phyloP scores from a whole-genome alignment of 352 stramenopile genomes.

The Plasmopara viticola region DNA sequence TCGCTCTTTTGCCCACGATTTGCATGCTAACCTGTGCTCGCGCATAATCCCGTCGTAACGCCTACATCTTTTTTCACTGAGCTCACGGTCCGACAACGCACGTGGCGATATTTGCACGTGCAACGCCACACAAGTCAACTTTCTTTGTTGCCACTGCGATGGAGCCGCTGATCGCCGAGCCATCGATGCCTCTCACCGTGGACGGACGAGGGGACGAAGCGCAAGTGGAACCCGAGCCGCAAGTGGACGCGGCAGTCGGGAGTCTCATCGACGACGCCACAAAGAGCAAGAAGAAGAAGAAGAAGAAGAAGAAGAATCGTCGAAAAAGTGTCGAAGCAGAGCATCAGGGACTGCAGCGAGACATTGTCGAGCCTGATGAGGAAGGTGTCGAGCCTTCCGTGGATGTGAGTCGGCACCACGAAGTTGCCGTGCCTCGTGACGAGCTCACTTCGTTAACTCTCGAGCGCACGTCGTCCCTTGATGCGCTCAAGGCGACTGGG shows the following conservation, averaged over 20 bases:
- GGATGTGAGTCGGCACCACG: background rate
- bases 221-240: slow-evolving; percentile 18
- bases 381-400: slow-evolving; percentile 1
- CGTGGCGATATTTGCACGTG: background rate
- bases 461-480: slow-evolving; percentile 16
- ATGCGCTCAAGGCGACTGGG: slow-evolving; percentile 21
- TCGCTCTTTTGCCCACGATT: background rate
- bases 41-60: background rate
- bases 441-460: slow-evolving; percentile 9
- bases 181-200: background rate
- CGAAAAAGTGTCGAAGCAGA: slow-evolving; percentile 26
- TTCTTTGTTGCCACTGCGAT: slow-evolving; percentile 1
- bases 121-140: slow-evolving; percentile 9
- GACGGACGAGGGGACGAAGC: slow-evolving; percentile 7
- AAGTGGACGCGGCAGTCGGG: slow-evolving; percentile 2
- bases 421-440: slow-evolving; percentile 2
- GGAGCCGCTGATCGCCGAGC: slow-evolving; percentile 5
- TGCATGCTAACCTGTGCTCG: background rate
- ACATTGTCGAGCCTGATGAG: slow-evolving; percentile 3
- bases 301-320: slow-evolving; percentile 29
- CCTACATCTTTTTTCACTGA: background rate
- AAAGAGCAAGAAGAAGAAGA: slow-evolving; percentile 27
- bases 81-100: background rate
- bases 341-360: slow-evolving; percentile 7
- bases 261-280: slow-evolving; percentile 6